Base-by-base conservation (phyloP, 108 stramenopile genomes). In the Seminavis robusta region DNA sequence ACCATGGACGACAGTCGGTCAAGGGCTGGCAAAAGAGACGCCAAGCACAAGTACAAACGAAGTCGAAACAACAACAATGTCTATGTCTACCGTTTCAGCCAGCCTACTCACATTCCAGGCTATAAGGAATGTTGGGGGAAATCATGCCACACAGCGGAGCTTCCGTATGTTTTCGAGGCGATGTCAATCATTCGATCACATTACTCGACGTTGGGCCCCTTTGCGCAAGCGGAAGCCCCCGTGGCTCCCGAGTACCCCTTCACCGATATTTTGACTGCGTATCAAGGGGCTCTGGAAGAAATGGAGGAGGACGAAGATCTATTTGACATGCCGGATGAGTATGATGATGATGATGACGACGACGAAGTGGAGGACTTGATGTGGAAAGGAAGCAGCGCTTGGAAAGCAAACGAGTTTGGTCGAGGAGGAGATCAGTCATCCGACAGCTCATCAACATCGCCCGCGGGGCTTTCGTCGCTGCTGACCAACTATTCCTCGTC, bases 91-190 rank as follows among this genome's bases (percentile, higher is more conserved):
- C 69, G 87, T 43, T 94, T 94, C 67, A 65, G 63, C 46, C 86
- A 88, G 17, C 84, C 86, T 0, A 90, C 92, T 19, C 83, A 82
- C 42, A 71, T 90, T 26, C 83, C 86, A 39, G 92, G 86, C 5
- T 88, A 64, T 64, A 67, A 69, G 32, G 86, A 75, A 61, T 94
- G 92, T 52, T 79, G 82, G 63, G 92, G 88, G 0, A 74, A 84
- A 25, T 49, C 79, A 1, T 94, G 92, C 71, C 92, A 94, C 71
- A 94, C 92, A 0, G 67, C 88, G 1, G 92, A 94, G 42, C 42
- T 94, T 13, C 86, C 92, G 0, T 94, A 71, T 52, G 84, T 86
- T n/a, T 94, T 94, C 61, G 63, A 84, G 42, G 67, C 84, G 4
- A 76, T 87, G 74, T 70, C 75, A 31, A 65, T 85, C 9, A 86